phyloP scores from a whole-genome alignment of 257 asterid species.

The Fraxinus quadrangulata region DNA sequence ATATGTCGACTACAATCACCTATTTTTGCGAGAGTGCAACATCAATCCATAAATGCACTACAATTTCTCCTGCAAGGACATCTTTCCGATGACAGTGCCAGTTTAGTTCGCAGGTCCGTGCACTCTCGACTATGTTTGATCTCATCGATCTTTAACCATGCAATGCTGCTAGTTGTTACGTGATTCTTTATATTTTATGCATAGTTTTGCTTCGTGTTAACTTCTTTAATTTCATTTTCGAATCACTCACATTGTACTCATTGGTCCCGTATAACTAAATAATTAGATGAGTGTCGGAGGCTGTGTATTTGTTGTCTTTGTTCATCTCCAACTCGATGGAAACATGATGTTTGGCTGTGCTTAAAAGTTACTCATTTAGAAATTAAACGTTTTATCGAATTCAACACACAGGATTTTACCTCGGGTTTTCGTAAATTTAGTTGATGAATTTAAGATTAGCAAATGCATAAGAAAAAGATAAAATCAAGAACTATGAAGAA shows the following conservation, averaged over 20 bases:
- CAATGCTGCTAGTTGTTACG: neutral
- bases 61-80: neutral
- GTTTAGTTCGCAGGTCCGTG: constrained; percentile 24
- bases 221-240: neutral
- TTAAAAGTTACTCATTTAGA: too few relatives aligned
- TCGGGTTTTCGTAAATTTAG: too few relatives aligned
- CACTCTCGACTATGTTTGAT: neutral
- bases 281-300: too few relatives aligned
- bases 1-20: constrained; percentile 48
- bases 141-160: neutral
- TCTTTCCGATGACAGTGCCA: constrained; percentile 5
- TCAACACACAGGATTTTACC: too few relatives aligned
- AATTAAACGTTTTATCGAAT: too few relatives aligned
- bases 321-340: neutral
- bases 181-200: neutral
- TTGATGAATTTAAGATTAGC: too few relatives aligned
- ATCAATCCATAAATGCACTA: constrained; percentile 39
- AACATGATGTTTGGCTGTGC: too few relatives aligned
- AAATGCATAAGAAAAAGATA: too few relatives aligned
- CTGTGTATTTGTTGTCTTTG: neutral
- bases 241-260: neutral
- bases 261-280: too few relatives aligned
- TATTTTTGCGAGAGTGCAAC: constrained; percentile 60
- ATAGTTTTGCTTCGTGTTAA: neutral
- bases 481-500: too few relatives aligned